Base-by-base conservation (phyloP, 495 filamentous ascomycete genomes). In the Chlorociboria aeruginascens region DNA sequence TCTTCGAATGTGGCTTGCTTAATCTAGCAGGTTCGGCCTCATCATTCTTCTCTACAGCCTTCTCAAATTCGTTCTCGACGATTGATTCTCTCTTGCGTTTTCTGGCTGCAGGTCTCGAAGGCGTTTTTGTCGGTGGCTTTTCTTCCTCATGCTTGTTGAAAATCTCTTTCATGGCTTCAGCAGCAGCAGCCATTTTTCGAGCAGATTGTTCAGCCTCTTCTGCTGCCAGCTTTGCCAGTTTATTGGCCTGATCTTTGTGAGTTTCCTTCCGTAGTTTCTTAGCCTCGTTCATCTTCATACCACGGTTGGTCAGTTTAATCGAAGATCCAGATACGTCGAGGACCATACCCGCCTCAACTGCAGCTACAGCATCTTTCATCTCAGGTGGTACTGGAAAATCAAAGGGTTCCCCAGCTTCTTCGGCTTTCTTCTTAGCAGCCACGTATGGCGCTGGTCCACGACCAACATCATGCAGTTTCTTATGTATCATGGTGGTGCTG, bases 401-500 rank as follows among this genome's bases (percentile, higher is more conserved):
- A 50, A 95, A 85, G 3, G 76, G 66, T 43, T 69, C 69, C 10
- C 88, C 85, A 35, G 75, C 69, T 51, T 78, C 72, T 53, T 87
- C 78, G 3, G 83, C 81, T 58, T 76, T 66, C 30, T 71, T 70
- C 63, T 85, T 85, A 2, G 82, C 83, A 17, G 69, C 70, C 32
- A 75, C 76, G 55, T 85, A 94, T 12, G 77, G 77, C 35, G 86
- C 85, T 54, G 79, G 64, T 11, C 93, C 92, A 34, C 92, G 82
- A 11, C 82, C 83, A 14, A 85, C 70, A 8, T 73, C 69, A 38
- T 81, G 81, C 8, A 98, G 73, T 61, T 97, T 89, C 10, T 89
- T 77, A 17, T 87, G 77, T 38, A 97, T 90, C 92, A 98, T 98
- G 0, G 93, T 94, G 51, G 93, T 86, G 55, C 86, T 94, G 0